Percentiles rank a stretch among this genome's conserved stretches.
phyloP scores from a whole-genome alignment of 495 filamentous ascomycete species.

The Clohesyomyces aquaticus region DNA sequence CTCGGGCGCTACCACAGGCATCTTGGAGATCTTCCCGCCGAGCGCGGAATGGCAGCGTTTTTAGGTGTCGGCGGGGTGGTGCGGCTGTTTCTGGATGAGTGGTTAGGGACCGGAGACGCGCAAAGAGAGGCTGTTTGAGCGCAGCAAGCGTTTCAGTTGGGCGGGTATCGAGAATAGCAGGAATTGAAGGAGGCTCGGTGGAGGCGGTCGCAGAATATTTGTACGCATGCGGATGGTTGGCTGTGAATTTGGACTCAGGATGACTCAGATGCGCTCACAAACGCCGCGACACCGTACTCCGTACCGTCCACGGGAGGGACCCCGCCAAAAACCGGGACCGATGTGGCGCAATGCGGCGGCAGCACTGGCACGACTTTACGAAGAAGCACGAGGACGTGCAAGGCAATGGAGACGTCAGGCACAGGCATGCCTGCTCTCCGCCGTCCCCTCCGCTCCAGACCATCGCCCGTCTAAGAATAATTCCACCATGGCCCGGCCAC shows the following conservation, averaged over 20 bases:
- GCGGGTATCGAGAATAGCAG: slow-evolving; percentile 3
- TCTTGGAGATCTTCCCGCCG: slow-evolving; percentile 44
- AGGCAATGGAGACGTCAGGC: not conserved
- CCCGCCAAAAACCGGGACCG: not conserved
- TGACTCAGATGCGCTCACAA: too few species aligned
- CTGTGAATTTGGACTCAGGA: not conserved
- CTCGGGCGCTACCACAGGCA: slow-evolving; percentile 87
- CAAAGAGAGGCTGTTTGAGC: slow-evolving; percentile 21
- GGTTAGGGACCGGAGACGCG: not conserved
- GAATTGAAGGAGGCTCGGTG: not conserved
- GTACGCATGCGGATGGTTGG: not conserved
- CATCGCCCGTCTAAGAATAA: not conserved
- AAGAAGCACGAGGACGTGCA: not conserved
- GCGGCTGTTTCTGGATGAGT: slow-evolving; percentile 2
- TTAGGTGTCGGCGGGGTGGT: not conserved
- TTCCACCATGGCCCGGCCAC: not conserved
- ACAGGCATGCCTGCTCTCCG: too few species aligned
- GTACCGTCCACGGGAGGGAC: too few species aligned
- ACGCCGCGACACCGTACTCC: too few species aligned
- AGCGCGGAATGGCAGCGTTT: not conserved
- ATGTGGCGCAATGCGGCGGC: not conserved
- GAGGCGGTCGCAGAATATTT: too few species aligned
- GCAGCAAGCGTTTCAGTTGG: not conserved
- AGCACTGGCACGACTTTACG: too few species aligned
- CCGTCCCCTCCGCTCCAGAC: too few species aligned